These are phyloP conservation scores for Plasmodium gaboni DNA, from an alignment of 169 alveolate species.

Conservation along the genomic window DNA sequence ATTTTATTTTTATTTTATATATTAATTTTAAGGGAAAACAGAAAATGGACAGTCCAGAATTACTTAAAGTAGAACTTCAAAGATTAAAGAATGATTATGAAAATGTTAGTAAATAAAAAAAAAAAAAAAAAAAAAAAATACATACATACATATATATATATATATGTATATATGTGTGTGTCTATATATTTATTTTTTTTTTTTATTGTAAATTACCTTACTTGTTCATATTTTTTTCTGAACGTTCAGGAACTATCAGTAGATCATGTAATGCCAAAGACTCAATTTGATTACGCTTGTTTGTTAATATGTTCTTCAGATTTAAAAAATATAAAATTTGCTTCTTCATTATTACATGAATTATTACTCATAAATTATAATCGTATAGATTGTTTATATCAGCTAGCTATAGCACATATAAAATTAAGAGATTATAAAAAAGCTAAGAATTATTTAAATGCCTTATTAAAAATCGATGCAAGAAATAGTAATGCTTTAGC, in stretches of 20 bases:
- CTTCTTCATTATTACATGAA: conserved; percentile 59
- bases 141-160: not conserved
- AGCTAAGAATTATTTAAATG: conserved; percentile 83
- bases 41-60: conserved; percentile 72
- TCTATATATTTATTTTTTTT: not conserved
- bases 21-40: conserved; percentile 3
- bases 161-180: not conserved
- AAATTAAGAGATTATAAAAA: conserved; percentile 80
- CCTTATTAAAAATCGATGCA: conserved; percentile 80
- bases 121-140: not conserved
- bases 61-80: conserved; percentile 58
- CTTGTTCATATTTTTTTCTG: not conserved
- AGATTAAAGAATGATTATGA: conserved; percentile 56
- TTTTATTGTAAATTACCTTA: not conserved
- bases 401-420: conserved; percentile 84
- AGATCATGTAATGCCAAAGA: conserved; percentile 71
- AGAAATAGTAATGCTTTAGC: conserved; percentile 51
- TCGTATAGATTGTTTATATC: conserved; percentile 81
- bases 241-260: conserved; percentile 42
- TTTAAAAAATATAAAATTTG: conserved; percentile 49
- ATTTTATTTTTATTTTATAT: not conserved
- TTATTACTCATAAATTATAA: conserved; percentile 58
- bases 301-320: conserved; percentile 69
- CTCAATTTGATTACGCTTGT: conserved; percentile 68
- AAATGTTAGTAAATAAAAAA: conserved; percentile 23